phyloP scores from a whole-genome alignment of 345 rosid genomes.

The Draba incana region DNA sequence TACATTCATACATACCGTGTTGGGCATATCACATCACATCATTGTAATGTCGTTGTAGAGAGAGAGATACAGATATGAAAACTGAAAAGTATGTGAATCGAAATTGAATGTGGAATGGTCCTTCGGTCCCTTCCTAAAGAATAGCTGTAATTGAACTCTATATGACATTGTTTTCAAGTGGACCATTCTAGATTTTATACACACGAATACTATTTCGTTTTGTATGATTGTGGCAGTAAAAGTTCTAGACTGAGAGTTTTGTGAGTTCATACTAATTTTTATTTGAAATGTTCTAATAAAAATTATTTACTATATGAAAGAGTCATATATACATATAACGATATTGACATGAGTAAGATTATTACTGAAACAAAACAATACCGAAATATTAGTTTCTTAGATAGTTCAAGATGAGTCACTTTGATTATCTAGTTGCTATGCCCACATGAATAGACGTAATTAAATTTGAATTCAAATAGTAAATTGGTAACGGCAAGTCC shows the following conservation, averaged over 20 bases:
- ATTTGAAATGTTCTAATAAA: neutral
- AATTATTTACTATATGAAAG: neutral
- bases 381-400: neutral
- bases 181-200: conserved; percentile 8
- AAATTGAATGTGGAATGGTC: conserved; percentile 38
- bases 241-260: conserved; percentile 22
- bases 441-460: conserved; percentile 7
- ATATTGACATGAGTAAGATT: neutral
- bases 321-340: neutral
- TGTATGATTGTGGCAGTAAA: conserved; percentile 27
- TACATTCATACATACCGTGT: conserved; percentile 10
- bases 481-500: conserved; percentile 26
- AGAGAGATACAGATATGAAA: conserved; percentile 26
- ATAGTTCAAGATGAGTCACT: neutral
- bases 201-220: conserved; percentile 19
- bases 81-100: conserved; percentile 28
- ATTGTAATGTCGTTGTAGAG: conserved; percentile 31
- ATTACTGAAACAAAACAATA: conserved; percentile 5
- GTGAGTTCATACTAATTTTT: neutral
- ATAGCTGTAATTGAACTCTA: conserved; percentile 44
- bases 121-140: conserved; percentile 28
- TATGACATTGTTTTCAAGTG: conserved; percentile 28
- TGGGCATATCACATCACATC: conserved; percentile 40
- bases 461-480: neutral
- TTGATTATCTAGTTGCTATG: conserved; percentile 3